Evolutionary conservation across 495 filamentous ascomycete genomes (phyloP), one percentile per base, ranked within the genome.

Genomic region (Penicillium maclennaniae): DNA sequence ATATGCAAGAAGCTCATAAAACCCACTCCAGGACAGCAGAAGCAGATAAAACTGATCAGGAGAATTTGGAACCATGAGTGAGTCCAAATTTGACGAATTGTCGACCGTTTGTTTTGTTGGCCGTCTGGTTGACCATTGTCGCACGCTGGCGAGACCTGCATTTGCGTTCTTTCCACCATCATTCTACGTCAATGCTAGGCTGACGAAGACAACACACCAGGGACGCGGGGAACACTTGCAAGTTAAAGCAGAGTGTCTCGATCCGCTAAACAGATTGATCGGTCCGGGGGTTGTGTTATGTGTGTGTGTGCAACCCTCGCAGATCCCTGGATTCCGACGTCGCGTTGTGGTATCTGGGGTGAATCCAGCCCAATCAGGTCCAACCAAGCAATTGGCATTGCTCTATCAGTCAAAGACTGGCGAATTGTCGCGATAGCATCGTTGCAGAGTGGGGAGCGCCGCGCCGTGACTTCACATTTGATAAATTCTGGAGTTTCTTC

Each of bases 1-100:
- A 31, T 10, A 14, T 14, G 8, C 12, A 39, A 16, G 4, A 15
- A 14, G 28, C 6, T 19, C 7, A 34, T 31, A 47, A 15, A 16
- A 60, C 65, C 58, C 46, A 72, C 69, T 25, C 87, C 86, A 34
- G 88, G 89, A 66, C 88, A 92, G 52, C 92, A 74, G 76, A 95
- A 93, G 66, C 88, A 93, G 44, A 92, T 88, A 52, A 79, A 72
- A 47, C 71, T 68, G 38, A 79, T 78, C 45, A 79, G 50, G 5
- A 68, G 40, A 45, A 79, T 69, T 60, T 79, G 77, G 17, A 69
- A 67, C 66, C 70, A 76, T 25, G 58, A 60, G 49, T 70, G 44
- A 9, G 69, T 66, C 48, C 67, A 72, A n/a, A 70, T 48, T 15
- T 54, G 59, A 38, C 57, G 54, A 5, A 60, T 25, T 2, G 47